phyloP scores from a whole-genome alignment of 176 grass and related monocot genomes.

The Metroxylon sagu region DNA sequence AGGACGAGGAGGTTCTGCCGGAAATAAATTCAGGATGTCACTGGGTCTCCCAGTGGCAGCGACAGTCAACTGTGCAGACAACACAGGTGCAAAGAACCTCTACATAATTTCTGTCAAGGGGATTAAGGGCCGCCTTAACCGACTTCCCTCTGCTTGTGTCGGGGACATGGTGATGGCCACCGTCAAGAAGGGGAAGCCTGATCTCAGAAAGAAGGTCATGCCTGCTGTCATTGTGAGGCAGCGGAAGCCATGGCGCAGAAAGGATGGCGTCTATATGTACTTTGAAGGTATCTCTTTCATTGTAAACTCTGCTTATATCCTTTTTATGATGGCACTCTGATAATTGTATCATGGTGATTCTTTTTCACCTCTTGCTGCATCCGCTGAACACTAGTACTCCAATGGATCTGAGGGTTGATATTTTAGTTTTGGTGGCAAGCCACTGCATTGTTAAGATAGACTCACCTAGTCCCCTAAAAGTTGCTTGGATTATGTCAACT shows the following conservation, averaged over 20 bases:
- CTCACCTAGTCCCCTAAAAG: no score
- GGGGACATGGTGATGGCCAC: slow-evolving; percentile 98
- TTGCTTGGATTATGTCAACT: no score
- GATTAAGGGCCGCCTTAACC: slow-evolving; percentile 63
- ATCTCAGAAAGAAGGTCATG: slow-evolving; percentile 98
- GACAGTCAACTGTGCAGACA: slow-evolving; percentile 78
- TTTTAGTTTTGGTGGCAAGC: no score
- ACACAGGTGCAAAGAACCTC: slow-evolving; percentile 70
- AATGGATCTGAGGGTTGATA: no score
- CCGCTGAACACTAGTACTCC: no score
- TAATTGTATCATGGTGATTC: neutral
- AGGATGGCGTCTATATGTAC: slow-evolving; percentile 98
- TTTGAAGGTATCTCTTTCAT: slow-evolving; percentile 56
- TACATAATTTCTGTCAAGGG: slow-evolving; percentile 89
- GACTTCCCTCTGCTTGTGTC: slow-evolving; percentile 78
- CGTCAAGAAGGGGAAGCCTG: slow-evolving; percentile 93
- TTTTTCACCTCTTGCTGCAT: neutral
- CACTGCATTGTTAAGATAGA: no score
- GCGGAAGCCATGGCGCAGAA: slow-evolving; percentile 87
- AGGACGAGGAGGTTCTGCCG: slow-evolving; percentile 78
- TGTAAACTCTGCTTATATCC: neutral
- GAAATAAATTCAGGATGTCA: slow-evolving; percentile 94
- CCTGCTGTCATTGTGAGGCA: slow-evolving; percentile 89
- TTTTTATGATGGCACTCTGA: neutral
- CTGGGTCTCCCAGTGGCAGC: slow-evolving; percentile 85